Base-by-base conservation (phyloP, 2,329 filamentous ascomycete genomes). In the Dothidotthia symphoricarpi region DNA sequence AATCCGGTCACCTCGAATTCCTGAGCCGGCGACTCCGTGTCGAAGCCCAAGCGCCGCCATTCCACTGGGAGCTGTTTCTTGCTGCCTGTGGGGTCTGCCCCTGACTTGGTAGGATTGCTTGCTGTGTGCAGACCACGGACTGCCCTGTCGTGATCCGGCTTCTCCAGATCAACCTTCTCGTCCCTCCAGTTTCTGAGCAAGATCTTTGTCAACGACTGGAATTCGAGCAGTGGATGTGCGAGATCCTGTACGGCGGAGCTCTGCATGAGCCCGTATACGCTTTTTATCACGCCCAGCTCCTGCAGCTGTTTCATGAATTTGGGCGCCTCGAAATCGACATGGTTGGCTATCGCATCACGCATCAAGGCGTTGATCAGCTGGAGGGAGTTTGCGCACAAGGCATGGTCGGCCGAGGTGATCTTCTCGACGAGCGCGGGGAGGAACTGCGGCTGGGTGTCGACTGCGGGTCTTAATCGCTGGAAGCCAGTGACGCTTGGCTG, bases 301-400 rank as follows among this genome's bases (percentile, higher is more conserved):
- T 97, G 93, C 51, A 98, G 69, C 49, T 83, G 78, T 72, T 95
- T 95, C 67, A 98, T 90, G 58, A 97, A 94, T 57, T 87, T 93
- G 32, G 89, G 87, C 90, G 93, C 97, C 57, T 97, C 91, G 44
- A 87, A 82, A 42, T 83, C 78, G 28, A 75, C 75, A 35, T 91
- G 87, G 57, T 80, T 83, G 17, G 86, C 85, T 34, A 97, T 82
- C 4, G 89, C 86, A 65, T 98, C 93, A 35, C 93, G 80, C 73
- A 97, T 95, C 31, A 98, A 75, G 1, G 91, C 88, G 64, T 98
- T 98, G 67, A 98, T 88, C 40, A 98, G 75, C 75, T 95, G 93
- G 36, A 98, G 76, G 1, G 93, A 88, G 69, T 96, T 97, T 49
- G 89, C 91, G 70, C 93, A 97, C 19, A 98, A 77, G 3, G 90